Evolutionary conservation across 1,284 basidiomycete genomes (phyloP), one percentile per base, ranked within the genome.

Genomic region (Boletus coffeatus): DNA sequence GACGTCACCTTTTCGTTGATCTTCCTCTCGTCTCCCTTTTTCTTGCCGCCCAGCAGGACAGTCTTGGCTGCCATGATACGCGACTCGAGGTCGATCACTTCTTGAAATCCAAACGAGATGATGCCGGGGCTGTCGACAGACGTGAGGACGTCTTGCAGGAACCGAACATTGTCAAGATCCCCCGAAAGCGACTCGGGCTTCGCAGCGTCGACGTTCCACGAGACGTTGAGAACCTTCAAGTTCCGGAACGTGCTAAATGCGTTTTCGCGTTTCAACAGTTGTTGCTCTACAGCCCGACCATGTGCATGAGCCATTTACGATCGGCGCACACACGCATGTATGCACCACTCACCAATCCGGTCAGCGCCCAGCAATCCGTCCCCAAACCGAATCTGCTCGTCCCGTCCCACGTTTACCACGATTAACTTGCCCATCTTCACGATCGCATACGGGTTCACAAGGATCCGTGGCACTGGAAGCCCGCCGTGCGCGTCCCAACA

Each of bases 131-230:
- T 75, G 25, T 89, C 84, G 32, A 89, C 85, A 65, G 87, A 90
- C 3, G 75, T 78, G 16, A 97, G 79, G 5, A 86, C 85, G 50
- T 93, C 83, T 16, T 83, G 79, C 10, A 97, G 77, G 77, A 96
- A 93, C 61, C 80, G 82, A 55, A 83, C 73, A 70, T 94, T 96
- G 34, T 85, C 86, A 1, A 80, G 70, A 18, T 81, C 79, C 9
- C 84, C 83, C 0, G 75, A 78, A 18, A 99, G 79, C 14, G 89
- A 80, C 50, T 88, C 86, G 0, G 96, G 96, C 66, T 89, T 88
- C 3, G 89, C 87, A 1, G 94, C 90, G 73, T 96, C 96, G 59
- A 94, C 86, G 74, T 99, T 99, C 94, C 93, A 99, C 0, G 94
- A 90, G 50, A 94, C 84, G 41, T 94, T 82, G n/a, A 98, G 86